These are phyloP conservation scores for Didymella pinodella DNA, from an alignment of 2,329 filamentous ascomycete genomes.

Conservation along the genomic window DNA sequence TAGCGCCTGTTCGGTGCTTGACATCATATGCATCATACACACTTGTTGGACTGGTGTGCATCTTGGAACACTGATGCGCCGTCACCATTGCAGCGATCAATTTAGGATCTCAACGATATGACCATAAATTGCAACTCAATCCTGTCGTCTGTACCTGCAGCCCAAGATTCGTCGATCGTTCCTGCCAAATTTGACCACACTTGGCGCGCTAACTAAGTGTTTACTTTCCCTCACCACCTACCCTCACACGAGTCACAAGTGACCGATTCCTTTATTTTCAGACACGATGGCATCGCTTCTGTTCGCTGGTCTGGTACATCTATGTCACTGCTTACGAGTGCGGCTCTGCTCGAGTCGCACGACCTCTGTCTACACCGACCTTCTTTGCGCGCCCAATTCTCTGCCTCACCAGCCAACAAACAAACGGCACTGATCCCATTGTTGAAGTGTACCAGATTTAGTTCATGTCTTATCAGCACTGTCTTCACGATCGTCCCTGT, in stretches of 20 bases:
- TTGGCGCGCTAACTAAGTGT: conserved; percentile 6
- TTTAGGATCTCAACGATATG: neutral
- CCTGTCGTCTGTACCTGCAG: conserved; percentile 11
- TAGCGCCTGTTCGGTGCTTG: conserved; percentile 2
- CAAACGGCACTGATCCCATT: neutral
- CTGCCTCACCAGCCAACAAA: neutral
- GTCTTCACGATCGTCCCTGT: conserved; percentile 10
- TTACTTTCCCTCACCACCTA: neutral
- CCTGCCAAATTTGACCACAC: neutral
- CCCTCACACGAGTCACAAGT: neutral
- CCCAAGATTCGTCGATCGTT: neutral
- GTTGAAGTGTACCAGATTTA: neutral
- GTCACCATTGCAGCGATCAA: neutral
- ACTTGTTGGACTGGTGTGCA: neutral
- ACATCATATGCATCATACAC: conserved; percentile 16
- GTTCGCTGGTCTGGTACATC: conserved; percentile 7
- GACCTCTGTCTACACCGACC: conserved; percentile 18
- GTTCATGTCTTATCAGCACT: neutral
- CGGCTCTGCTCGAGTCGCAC: conserved; percentile 15
- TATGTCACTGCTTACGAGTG: conserved; percentile 21
- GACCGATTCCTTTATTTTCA: neutral
- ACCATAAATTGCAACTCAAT: neutral
- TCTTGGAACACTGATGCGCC: neutral
- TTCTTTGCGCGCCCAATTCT: conserved; percentile 3
- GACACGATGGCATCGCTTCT: neutral